Evolutionary conservation across 345 rosid genomes (phyloP), one percentile per base, ranked within the genome.

Genomic region (Cardiospermum halicacabum): DNA sequence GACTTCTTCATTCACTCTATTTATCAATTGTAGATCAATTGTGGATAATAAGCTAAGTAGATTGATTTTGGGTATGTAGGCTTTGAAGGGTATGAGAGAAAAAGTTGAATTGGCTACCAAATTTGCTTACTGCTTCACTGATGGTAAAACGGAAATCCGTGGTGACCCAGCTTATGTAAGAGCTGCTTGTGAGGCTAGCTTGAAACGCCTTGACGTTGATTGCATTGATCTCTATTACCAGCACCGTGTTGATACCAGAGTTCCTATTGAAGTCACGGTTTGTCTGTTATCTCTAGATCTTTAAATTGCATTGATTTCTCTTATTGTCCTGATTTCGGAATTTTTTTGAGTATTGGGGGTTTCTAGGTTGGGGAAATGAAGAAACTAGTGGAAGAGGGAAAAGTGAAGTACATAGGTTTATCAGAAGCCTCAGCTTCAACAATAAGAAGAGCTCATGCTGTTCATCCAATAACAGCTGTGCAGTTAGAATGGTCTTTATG

Each of bases 401-500:
- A 91, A 64, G 74, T 91, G 63, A 91, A 85, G 77, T 82, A 84
- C 40, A 53, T 84, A 0, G 92, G 86, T 51, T 65, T 90, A 12
- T 84, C 92, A 0, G 85, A 91, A 76, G 92, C 91, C 31, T 91
- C 89, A 5, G 89, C 89, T 13, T 82, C 94, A 21, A 85, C 90
- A 25, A 88, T 88, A 51, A 83, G 88, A 74, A 64, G 92, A 58
- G 97, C 91, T 15, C 92, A 88, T 62, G 89, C 79, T 26, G 81
- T 86, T 75, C 97, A 88, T 54, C 92, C 95, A 0, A 68, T 88
- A 24, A 88, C 83, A 13, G 89, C 83, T 5, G 76, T 88, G 11
- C 88, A 88, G 53, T 66, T 84, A 36, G 97, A 88, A 60, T 88
- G 89, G 97, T 88, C 95, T 1, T 69, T 91, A 51, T 88, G 91